Evolutionary conservation across 2,329 filamentous ascomycete species (phyloP).

Genomic region (Colletotrichum chlorophyti): DNA sequence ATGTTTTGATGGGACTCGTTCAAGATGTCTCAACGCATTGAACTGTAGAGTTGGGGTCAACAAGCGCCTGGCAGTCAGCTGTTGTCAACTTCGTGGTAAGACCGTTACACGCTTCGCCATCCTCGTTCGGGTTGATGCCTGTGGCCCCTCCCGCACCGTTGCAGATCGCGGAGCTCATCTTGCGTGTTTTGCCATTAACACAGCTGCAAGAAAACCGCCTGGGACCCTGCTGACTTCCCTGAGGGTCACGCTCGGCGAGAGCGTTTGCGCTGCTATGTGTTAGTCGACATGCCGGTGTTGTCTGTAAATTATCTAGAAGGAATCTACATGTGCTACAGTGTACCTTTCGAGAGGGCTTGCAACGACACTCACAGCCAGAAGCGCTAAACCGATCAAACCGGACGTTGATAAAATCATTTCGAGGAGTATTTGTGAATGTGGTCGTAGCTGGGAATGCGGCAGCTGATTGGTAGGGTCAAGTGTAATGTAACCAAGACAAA

Average conservation of each 20-base stretch:
- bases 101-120: not conserved
- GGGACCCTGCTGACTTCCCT: not conserved
- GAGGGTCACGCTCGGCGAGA: not conserved
- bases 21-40: not conserved
- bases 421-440: not conserved
- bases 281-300: not conserved
- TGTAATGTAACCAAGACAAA: no score
- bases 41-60: not conserved
- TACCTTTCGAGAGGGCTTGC: not conserved
- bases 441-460: no score
- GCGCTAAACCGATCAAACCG: not conserved
- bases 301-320: not conserved
- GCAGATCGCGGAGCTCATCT: not conserved
- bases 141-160: not conserved
- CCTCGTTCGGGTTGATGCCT: not conserved
- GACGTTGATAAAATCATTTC: not conserved
- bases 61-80: not conserved
- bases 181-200: not conserved
- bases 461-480: no score
- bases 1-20: no score
- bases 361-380: not conserved
- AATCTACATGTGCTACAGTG: no score
- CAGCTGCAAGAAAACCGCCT: not conserved
- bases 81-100: not conserved
- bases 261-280: not conserved